Evolutionary conservation across 129 eudicot species (phyloP).

Genomic region (Mikania micrantha): DNA sequence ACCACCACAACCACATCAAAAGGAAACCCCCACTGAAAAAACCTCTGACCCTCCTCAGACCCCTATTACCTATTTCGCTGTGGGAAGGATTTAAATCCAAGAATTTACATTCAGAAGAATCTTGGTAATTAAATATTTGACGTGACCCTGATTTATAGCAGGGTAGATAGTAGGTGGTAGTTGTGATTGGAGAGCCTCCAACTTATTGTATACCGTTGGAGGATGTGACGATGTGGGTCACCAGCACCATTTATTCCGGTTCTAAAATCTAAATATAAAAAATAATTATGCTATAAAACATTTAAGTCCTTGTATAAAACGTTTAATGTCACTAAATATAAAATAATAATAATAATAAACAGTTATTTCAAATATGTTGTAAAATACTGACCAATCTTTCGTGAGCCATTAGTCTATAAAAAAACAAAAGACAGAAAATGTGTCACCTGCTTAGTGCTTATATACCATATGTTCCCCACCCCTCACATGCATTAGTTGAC

Average conservation of each 20-base stretch:
- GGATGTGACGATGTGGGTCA: constrained; percentile 20
- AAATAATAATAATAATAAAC: too few species aligned
- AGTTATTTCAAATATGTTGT: background rate
- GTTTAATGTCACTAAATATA: too few species aligned
- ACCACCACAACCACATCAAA: too few species aligned
- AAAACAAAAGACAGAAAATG: constrained; percentile 19
- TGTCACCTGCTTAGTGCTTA: constrained; percentile 32
- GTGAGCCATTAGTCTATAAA: constrained; percentile 17
- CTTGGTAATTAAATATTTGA: background rate
- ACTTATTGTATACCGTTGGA: constrained; percentile 21
- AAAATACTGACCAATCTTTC: background rate
- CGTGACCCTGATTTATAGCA: background rate
- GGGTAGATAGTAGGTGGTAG: constrained; percentile 12
- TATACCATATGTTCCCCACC: constrained; percentile 35
- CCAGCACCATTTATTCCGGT: too few species aligned
- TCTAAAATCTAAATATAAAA: too few species aligned
- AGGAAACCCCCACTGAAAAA: too few species aligned
- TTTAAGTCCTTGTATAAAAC: too few species aligned
- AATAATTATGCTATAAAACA: too few species aligned
- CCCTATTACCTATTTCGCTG: too few species aligned
- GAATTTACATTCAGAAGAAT: too few species aligned
- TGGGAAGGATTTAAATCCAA: too few species aligned
- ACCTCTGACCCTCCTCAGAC: too few species aligned
- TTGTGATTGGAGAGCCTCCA: constrained; percentile 8
- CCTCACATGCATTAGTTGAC: constrained; percentile 52